Evolutionary conservation across 805 yeast genomes (phyloP).

Genomic region (Saccharomycopsis capsularis): DNA sequence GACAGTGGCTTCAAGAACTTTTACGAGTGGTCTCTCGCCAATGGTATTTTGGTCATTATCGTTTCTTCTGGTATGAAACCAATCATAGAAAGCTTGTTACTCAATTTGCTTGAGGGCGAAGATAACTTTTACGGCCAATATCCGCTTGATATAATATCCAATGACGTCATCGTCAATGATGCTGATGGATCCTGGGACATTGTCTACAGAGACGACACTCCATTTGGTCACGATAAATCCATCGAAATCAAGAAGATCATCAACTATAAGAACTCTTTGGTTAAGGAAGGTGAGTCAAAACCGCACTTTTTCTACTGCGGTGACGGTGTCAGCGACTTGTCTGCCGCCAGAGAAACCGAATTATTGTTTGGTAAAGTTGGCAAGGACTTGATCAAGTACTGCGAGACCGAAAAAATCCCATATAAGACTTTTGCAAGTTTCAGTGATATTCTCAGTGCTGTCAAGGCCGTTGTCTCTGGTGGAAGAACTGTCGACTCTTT

Average conservation of each 20-base stretch:
- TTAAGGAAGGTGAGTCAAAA: slow-evolving; percentile 28
- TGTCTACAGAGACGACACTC: slow-evolving; percentile 74
- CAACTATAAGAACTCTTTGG: slow-evolving; percentile 28
- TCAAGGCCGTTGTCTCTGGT: slow-evolving; percentile 12
- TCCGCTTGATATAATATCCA: slow-evolving; percentile 74
- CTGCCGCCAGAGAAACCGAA: slow-evolving; percentile 94
- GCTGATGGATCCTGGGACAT: slow-evolving; percentile 72
- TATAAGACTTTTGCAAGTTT: slow-evolving; percentile 77
- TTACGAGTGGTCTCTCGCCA: slow-evolving; percentile 67
- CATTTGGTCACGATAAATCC: slow-evolving; percentile 94
- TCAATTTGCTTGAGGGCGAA: slow-evolving; percentile 60
- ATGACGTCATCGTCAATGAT: slow-evolving; percentile 52
- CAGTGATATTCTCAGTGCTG: slow-evolving; percentile 41
- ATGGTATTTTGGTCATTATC: slow-evolving; percentile 75
- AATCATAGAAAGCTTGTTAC: slow-evolving; percentile 70
- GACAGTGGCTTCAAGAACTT: slow-evolving; percentile 89
- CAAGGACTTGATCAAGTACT: slow-evolving; percentile 79
- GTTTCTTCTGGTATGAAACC: slow-evolving; percentile 94
- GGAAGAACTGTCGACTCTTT: slow-evolving; percentile 10
- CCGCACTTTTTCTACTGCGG: slow-evolving; percentile 80
- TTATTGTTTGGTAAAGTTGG: slow-evolving; percentile 90
- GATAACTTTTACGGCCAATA: slow-evolving; percentile 45
- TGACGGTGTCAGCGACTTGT: slow-evolving; percentile 92
- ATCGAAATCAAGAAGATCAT: slow-evolving; percentile 54
- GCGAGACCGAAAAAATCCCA: slow-evolving; percentile 73